Conservation (phyloP, 2,329 filamentous ascomycete genomes). For the Stagonosporopsis tanaceti region DNA sequence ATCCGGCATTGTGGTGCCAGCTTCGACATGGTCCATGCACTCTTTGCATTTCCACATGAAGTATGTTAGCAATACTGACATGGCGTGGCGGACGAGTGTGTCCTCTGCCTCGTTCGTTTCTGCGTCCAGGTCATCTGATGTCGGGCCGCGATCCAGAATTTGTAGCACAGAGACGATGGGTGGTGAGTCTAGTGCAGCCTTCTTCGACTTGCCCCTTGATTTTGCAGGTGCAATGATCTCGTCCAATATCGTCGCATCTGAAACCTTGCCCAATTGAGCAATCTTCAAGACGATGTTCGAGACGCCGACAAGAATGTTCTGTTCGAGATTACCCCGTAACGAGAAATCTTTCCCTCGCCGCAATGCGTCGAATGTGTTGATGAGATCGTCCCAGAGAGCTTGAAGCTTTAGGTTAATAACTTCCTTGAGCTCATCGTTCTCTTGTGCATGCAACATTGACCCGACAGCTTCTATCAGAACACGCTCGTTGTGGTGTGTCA, state of each 20-base stretch:
- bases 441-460: conserved; percentile 83
- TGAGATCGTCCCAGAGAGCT: conserved; percentile 83
- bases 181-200: conserved; percentile 47
- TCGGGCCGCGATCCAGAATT: conserved; percentile 76
- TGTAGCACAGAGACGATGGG: conserved; percentile 75
- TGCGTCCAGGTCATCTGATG: conserved; percentile 69
- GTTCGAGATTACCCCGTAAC: conserved; percentile 72
- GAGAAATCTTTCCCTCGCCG: conserved; percentile 74
- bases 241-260: conserved; percentile 79
- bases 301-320: conserved; percentile 71
- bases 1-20: conserved; percentile 59
- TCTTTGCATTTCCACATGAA: conserved; percentile 90
- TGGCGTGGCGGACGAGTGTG: conserved; percentile 76
- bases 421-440: conserved; percentile 88
- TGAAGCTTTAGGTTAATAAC: conserved; percentile 81
- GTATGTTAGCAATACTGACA: conserved; percentile 82
- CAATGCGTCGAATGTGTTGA: conserved; percentile 76
- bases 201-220: conserved; percentile 36
- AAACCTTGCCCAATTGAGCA: conserved; percentile 79
- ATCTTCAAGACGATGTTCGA: conserved; percentile 80
- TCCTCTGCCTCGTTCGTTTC: conserved; percentile 81
- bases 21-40: conserved; percentile 48
- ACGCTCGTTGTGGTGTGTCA: conserved; percentile 84
- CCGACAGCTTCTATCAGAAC: conserved; percentile 85
- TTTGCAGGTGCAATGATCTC: conserved; percentile 56